Evolutionary conservation across 192 early-diverging fungal species (phyloP).

Genomic region (Pilaira anomala): DNA sequence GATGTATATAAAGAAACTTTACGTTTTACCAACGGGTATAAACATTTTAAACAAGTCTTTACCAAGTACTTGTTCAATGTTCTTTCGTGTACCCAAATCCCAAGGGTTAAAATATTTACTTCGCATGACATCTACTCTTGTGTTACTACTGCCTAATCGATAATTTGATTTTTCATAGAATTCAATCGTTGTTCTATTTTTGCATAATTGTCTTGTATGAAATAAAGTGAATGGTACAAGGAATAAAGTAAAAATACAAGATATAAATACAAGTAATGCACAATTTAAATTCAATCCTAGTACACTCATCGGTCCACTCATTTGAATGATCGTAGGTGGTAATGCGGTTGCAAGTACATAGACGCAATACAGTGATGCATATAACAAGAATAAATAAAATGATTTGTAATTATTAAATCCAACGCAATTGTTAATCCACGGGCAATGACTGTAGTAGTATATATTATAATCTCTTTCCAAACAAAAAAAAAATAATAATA

Average conservation of each 20-base stretch:
- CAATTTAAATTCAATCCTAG: conserved; percentile 41
- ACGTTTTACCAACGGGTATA: conserved; percentile 31
- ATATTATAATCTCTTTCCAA: neutral
- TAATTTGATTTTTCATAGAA: conserved; percentile 38
- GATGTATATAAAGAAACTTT: neutral
- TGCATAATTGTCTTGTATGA: conserved; percentile 45
- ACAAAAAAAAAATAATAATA: too few relatives aligned
- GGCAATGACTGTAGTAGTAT: conserved; percentile 29
- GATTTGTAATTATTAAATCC: conserved; percentile 42
- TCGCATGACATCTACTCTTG: conserved; percentile 22
- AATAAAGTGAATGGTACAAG: conserved; percentile 47
- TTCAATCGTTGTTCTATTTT: conserved; percentile 57
- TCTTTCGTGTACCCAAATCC: conserved; percentile 32
- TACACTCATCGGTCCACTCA: conserved; percentile 28
- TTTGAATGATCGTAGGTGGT: conserved; percentile 28
- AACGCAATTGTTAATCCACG: conserved; percentile 41
- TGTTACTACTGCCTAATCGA: conserved; percentile 11
- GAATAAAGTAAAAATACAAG: conserved; percentile 46
- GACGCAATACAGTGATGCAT: conserved; percentile 37
- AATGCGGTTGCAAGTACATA: conserved; percentile 40
- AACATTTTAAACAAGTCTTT: conserved; percentile 15
- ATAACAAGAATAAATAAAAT: conserved; percentile 48
- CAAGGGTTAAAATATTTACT: conserved; percentile 38
- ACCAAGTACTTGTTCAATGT: conserved; percentile 35
- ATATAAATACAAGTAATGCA: conserved; percentile 32